phyloP scores from a whole-genome alignment of 495 filamentous ascomycete genomes.

The Cladorrhinum samala region DNA sequence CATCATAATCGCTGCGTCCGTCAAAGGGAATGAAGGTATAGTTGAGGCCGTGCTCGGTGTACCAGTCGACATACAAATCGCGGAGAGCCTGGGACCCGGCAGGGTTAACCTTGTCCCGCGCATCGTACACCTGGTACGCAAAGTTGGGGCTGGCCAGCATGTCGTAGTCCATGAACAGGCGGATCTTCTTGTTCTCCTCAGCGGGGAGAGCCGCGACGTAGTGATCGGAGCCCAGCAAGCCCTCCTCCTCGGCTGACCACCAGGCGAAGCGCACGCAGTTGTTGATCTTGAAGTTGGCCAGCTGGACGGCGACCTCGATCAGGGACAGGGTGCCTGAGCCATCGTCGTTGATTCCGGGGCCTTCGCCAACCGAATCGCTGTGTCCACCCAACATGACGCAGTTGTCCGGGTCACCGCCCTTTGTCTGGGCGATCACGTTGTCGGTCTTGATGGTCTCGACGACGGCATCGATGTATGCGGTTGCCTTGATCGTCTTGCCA shows the following conservation, averaged over 20 bases:
- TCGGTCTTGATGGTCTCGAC: conserved; percentile 39
- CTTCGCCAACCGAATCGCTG: conserved; percentile 48
- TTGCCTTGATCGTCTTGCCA: conserved; percentile 43
- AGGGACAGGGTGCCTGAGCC: conserved; percentile 48
- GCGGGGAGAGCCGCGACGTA: conserved; percentile 43
- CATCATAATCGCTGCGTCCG: conserved; percentile 52
- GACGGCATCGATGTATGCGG: conserved; percentile 50
- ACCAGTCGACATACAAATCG: conserved; percentile 48
- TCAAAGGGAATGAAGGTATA: conserved; percentile 50
- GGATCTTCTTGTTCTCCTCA: conserved; percentile 49
- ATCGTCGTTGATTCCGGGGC: conserved; percentile 48
- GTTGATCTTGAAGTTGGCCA: conserved; percentile 45
- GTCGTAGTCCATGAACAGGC: conserved; percentile 55
- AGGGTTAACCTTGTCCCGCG: conserved; percentile 42
- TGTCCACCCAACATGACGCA: conserved; percentile 54
- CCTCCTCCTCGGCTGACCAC: conserved; percentile 55
- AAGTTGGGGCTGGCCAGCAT: conserved; percentile 53
- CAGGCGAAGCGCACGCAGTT: conserved; percentile 54
- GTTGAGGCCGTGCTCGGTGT: conserved; percentile 41
- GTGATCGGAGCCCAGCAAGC: conserved; percentile 51
- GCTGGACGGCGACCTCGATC: conserved; percentile 47
- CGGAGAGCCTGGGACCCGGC: conserved; percentile 43
- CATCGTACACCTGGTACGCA: conserved; percentile 48
- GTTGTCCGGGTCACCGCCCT: conserved; percentile 48
- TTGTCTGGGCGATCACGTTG: conserved; percentile 52